Percentiles rank a stretch among this genome's conserved stretches.
Conservation (phyloP, 768 basidiomycete genomes). For the Russula brevipes region DNA sequence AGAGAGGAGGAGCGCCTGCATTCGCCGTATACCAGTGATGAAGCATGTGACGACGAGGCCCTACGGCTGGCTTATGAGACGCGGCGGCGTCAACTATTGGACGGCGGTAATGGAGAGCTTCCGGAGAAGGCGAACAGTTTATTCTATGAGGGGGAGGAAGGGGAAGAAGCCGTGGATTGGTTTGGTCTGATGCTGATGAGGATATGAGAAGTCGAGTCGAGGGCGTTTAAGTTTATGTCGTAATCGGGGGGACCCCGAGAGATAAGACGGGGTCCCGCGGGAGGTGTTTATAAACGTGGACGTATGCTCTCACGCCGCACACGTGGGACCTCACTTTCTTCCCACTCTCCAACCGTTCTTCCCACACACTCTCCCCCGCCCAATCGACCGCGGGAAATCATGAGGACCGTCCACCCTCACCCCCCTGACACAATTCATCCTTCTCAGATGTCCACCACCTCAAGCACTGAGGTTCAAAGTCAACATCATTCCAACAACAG, state of each 20-base stretch:
- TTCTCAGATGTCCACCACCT: slow-evolving; percentile 24
- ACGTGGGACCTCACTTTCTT: slow-evolving; percentile 38
- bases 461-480: slow-evolving; percentile 20
- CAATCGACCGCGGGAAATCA: slow-evolving; percentile 38
- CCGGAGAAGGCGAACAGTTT: slow-evolving; percentile 25
- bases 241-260: slow-evolving; percentile 29
- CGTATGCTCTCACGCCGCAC: slow-evolving; percentile 26
- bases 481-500: slow-evolving; percentile 21
- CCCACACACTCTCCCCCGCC: slow-evolving; percentile 38
- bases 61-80: slow-evolving; percentile 19
- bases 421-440: slow-evolving; percentile 36
- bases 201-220: not conserved
- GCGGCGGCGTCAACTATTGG: slow-evolving; percentile 8
- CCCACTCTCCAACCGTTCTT: slow-evolving; percentile 43
- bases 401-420: slow-evolving; percentile 47
- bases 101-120: not conserved
- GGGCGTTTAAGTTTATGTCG: slow-evolving; percentile 5
- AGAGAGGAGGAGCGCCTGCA: slow-evolving; percentile 14
- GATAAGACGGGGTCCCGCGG: slow-evolving; percentile 27
- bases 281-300: slow-evolving; percentile 31
- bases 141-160: slow-evolving; percentile 22
- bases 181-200: slow-evolving; percentile 12
- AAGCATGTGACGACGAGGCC: slow-evolving; percentile 25
- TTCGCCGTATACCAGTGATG: slow-evolving; percentile 23
- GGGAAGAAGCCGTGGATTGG: slow-evolving; percentile 20